Conservation (phyloP, 139 green algal species). For the Micromonas pusilla region DNA sequence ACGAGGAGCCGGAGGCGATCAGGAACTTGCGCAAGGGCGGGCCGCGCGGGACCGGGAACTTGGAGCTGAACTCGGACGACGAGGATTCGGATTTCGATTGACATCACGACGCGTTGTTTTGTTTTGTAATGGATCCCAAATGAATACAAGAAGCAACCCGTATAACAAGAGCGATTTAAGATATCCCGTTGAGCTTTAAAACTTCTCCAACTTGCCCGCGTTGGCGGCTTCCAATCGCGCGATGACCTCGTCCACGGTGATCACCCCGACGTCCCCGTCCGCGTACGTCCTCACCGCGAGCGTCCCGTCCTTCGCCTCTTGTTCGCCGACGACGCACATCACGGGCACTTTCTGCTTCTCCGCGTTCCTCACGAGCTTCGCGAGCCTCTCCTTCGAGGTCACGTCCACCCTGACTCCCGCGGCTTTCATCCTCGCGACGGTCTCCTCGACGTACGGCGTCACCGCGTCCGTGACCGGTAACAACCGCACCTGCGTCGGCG, state of each 20-base stretch:
- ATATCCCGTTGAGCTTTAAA: no score
- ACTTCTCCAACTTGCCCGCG: not conserved
- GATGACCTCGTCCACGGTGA: constrained; percentile 36
- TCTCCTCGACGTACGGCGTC: constrained; percentile 54
- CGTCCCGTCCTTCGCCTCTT: constrained; percentile 15
- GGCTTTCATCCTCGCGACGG: constrained; percentile 51
- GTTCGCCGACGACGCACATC: constrained; percentile 40
- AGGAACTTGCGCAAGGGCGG: constrained; percentile 11
- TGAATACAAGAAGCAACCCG: no score
- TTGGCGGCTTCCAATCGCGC: not conserved
- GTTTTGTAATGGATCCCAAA: no score
- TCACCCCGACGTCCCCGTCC: constrained; percentile 32
- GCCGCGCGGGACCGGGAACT: no score
- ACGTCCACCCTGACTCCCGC: constrained; percentile 52
- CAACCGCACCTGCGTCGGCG: constrained; percentile 75
- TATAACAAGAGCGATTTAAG: no score
- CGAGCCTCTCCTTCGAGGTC: constrained; percentile 35
- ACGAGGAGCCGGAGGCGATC: not conserved
- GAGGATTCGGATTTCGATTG: constrained; percentile 22
- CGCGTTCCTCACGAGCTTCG: constrained; percentile 49
- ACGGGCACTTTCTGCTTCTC: constrained; percentile 46
- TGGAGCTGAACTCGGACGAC: constrained; percentile 20
- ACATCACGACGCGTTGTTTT: not conserved
- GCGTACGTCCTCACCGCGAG: constrained; percentile 34
- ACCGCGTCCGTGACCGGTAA: constrained; percentile 68